These are phyloP conservation scores for Epichloe festucae DNA, from an alignment of 2,329 filamentous ascomycete genomes.

Conservation along the genomic window DNA sequence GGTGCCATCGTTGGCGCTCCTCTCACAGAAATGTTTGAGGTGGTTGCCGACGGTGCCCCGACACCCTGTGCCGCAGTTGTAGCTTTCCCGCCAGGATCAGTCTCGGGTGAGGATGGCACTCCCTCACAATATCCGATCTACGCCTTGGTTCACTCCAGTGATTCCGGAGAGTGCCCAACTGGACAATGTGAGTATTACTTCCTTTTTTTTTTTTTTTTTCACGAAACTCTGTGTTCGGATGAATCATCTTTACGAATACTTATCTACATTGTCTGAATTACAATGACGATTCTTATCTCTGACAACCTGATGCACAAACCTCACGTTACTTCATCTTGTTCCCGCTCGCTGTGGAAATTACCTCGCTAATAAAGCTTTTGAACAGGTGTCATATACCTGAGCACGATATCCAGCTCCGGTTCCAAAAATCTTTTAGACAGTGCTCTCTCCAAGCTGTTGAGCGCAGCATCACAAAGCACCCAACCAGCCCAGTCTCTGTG, in stretches of 20 bases:
- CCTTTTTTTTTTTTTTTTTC: slow-evolving; percentile 11
- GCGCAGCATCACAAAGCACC: slow-evolving; percentile 14
- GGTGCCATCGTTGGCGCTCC: slow-evolving; percentile 58
- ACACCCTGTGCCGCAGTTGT: slow-evolving; percentile 61
- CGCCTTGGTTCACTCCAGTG: slow-evolving; percentile 65
- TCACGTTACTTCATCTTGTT: slow-evolving; percentile 5
- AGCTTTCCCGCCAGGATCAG: slow-evolving; percentile 44
- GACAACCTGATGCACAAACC: slow-evolving; percentile 64
- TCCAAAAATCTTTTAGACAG: slow-evolving; percentile 26
- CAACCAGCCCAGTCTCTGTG: slow-evolving; percentile 28
- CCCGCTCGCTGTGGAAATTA: not conserved
- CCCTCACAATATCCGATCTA: slow-evolving; percentile 36
- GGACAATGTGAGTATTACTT: slow-evolving; percentile 68
- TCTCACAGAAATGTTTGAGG: slow-evolving; percentile 54
- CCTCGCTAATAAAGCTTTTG: slow-evolving; percentile 19
- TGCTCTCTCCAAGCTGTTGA: slow-evolving; percentile 30
- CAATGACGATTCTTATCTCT: slow-evolving; percentile 78
- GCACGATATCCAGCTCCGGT: slow-evolving; percentile 20
- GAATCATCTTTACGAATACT: slow-evolving; percentile 72
- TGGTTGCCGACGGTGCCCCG: slow-evolving; percentile 60
- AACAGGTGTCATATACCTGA: slow-evolving; percentile 23
- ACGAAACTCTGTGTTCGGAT: slow-evolving; percentile 55
- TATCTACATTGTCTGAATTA: slow-evolving; percentile 99
- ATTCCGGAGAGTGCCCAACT: slow-evolving; percentile 79
- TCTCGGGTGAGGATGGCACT: slow-evolving; percentile 21